These are phyloP conservation scores for Hypseocharis bilobata DNA, from an alignment of 441 rosid genomes.

Conservation along the genomic window DNA sequence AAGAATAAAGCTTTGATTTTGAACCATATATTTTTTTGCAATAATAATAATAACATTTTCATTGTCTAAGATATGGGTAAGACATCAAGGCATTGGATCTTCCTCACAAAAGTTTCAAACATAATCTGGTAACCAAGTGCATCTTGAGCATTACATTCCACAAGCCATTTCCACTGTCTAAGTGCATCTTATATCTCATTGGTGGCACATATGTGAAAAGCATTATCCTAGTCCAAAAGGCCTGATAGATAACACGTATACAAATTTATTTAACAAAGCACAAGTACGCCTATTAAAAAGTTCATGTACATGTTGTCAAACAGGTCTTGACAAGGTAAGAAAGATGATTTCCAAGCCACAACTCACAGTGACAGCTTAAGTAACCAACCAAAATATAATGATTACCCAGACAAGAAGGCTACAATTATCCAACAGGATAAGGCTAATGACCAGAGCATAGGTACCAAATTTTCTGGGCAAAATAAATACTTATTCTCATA, in stretches of 20 bases:
- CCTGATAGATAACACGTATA: background rate
- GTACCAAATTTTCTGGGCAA: too few relatives aligned
- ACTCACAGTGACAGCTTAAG: background rate
- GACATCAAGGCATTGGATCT: constrained; percentile 1
- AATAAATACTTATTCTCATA: background rate
- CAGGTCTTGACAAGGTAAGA: background rate
- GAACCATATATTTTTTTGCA: background rate
- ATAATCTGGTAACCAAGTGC: constrained; percentile 1
- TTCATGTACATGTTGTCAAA: background rate
- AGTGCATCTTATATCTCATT: constrained; percentile 7
- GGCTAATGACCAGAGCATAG: background rate
- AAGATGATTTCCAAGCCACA: background rate
- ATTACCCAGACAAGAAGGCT: background rate
- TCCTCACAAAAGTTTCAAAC: constrained; percentile 6
- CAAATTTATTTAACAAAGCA: background rate
- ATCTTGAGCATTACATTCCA: background rate
- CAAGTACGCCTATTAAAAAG: background rate
- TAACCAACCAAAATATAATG: background rate
- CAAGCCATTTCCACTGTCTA: background rate
- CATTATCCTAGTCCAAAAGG: background rate
- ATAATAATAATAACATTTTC: background rate
- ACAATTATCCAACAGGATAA: too few relatives aligned
- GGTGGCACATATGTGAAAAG: background rate
- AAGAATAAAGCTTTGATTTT: background rate
- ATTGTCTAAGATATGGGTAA: constrained; percentile 1